These are phyloP conservation scores for Colletotrichum melonis DNA, from an alignment of 2,329 filamentous ascomycete genomes.

Conservation along the genomic window DNA sequence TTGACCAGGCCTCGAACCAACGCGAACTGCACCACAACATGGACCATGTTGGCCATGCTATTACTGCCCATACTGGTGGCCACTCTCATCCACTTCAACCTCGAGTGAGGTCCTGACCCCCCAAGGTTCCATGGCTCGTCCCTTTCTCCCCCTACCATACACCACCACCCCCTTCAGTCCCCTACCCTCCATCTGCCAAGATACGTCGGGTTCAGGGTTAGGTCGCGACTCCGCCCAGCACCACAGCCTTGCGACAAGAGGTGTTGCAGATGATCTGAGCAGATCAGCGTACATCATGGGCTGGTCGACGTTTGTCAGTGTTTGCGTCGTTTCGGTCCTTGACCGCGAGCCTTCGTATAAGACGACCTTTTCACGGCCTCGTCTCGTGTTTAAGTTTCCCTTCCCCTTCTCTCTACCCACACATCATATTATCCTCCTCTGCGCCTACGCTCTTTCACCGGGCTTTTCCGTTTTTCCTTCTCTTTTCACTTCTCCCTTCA, in stretches of 20 bases:
- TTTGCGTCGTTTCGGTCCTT: constrained; percentile 29
- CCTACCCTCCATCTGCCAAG: constrained; percentile 27
- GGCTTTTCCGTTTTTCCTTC: constrained; percentile 38
- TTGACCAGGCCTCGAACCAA: constrained; percentile 24
- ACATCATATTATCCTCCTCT: constrained; percentile 19
- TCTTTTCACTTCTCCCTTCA: constrained; percentile 41
- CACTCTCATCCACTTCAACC: background rate
- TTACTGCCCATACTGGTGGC: background rate
- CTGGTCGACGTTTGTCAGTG: constrained; percentile 22
- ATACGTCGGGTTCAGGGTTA: constrained; percentile 20
- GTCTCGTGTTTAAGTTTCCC: constrained; percentile 27
- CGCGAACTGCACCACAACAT: constrained; percentile 6
- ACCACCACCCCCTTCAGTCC: background rate
- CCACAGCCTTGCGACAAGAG: constrained; percentile 36
- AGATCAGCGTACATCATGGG: constrained; percentile 30
- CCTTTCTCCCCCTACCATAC: background rate
- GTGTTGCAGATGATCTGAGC: constrained; percentile 37
- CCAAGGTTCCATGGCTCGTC: background rate
- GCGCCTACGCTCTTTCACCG: constrained; percentile 34
- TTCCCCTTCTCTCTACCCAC: constrained; percentile 3
- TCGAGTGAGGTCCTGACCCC: background rate
- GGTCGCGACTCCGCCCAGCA: constrained; percentile 31
- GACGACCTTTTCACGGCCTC: constrained; percentile 17
- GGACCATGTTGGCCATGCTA: background rate
- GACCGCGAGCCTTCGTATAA: constrained; percentile 31